phyloP scores from a whole-genome alignment of 345 rosid species.

The Durio zibethinus region DNA sequence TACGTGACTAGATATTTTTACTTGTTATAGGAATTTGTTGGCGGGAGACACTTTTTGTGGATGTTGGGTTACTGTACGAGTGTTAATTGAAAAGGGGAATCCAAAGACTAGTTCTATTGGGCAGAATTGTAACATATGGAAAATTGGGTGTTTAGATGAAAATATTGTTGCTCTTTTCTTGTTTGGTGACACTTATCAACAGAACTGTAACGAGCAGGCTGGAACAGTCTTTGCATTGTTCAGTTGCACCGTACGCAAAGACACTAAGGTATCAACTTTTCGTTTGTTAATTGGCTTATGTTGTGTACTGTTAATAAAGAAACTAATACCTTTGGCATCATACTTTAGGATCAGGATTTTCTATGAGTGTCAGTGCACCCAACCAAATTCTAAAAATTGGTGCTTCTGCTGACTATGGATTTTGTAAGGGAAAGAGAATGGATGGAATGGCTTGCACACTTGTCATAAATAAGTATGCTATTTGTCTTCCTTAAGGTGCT shows the following conservation, averaged over 20 bases:
- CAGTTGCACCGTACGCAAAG: conserved; percentile 67
- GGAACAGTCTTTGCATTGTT: conserved; percentile 81
- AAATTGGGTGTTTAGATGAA: conserved; percentile 62
- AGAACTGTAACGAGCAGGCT: conserved; percentile 47
- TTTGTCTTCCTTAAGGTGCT: not conserved
- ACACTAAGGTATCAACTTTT: conserved; percentile 40
- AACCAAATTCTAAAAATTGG: conserved; percentile 77
- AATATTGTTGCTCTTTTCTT: conserved; percentile 66
- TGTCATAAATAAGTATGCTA: conserved; percentile 68
- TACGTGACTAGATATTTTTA: conserved; percentile 12
- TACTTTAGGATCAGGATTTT: conserved; percentile 51
- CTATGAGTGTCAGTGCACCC: conserved; percentile 61
- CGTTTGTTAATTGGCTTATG: not conserved
- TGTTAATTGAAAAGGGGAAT: conserved; percentile 71
- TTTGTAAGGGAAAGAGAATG: conserved; percentile 72
- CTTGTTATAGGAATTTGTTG: conserved; percentile 60
- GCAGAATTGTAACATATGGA: conserved; percentile 70
- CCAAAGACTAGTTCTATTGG: conserved; percentile 76
- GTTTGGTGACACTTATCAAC: conserved; percentile 81
- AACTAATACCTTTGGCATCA: conserved; percentile 4
- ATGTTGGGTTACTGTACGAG: conserved; percentile 87
- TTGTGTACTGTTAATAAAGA: not conserved
- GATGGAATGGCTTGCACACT: conserved; percentile 72
- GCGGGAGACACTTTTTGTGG: conserved; percentile 71
- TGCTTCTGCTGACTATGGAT: conserved; percentile 77